Evolutionary conservation across 2,329 filamentous ascomycete species (phyloP).

Genomic region (Pseudogymnoascus sp.): DNA sequence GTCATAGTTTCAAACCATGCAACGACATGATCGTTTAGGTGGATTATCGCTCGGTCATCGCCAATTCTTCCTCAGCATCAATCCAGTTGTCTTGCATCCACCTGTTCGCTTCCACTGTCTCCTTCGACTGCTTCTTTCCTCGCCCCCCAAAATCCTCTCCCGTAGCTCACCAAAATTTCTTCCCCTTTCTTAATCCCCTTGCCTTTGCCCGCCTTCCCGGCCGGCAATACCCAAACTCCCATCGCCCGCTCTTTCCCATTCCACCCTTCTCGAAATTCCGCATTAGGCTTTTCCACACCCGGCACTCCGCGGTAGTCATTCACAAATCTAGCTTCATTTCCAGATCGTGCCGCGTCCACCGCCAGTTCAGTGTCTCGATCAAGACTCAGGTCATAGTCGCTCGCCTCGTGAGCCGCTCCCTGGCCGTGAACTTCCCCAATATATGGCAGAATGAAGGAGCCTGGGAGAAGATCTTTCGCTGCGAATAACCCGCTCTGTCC

Average conservation of each 20-base stretch:
- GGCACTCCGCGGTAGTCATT: slow-evolving; percentile 58
- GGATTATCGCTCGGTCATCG: neutral
- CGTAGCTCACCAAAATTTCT: slow-evolving; percentile 59
- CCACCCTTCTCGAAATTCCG: slow-evolving; percentile 53
- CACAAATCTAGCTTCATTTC: slow-evolving; percentile 58
- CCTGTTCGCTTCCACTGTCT: slow-evolving; percentile 10
- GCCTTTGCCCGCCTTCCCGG: slow-evolving; percentile 30
- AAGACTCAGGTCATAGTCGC: slow-evolving; percentile 58
- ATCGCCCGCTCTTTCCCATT: slow-evolving; percentile 46
- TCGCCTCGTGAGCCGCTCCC: slow-evolving; percentile 31
- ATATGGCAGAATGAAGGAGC: slow-evolving; percentile 52
- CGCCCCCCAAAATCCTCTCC: slow-evolving; percentile 57
- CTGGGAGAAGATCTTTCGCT: slow-evolving; percentile 42
- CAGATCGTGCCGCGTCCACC: slow-evolving; percentile 48
- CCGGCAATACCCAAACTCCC: slow-evolving; percentile 47
- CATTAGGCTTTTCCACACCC: slow-evolving; percentile 36
- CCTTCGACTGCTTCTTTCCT: slow-evolving; percentile 31
- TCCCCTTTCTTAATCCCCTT: slow-evolving; percentile 47
- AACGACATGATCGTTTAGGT: neutral
- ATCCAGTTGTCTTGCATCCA: neutral
- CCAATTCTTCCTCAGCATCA: neutral
- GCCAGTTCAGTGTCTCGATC: slow-evolving; percentile 48
- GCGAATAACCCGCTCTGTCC: slow-evolving; percentile 56
- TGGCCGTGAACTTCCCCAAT: slow-evolving; percentile 48
- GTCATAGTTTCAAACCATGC: neutral